Base-by-base conservation (phyloP, 2,329 filamentous ascomycete species). In the Cadophora luteo-olivacea region DNA sequence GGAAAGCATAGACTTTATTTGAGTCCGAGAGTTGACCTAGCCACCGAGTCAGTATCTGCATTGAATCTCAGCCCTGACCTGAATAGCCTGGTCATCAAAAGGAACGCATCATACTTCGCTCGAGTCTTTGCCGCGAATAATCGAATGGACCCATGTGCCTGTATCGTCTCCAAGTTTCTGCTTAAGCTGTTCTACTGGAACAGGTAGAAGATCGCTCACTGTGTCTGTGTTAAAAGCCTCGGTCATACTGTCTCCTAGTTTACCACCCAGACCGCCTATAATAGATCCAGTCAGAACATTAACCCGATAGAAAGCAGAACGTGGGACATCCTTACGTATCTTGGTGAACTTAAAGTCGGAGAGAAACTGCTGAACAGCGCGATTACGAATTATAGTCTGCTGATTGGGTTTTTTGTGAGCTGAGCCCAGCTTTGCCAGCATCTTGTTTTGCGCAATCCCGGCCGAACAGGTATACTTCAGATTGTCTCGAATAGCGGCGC, bases 1-100 rank as follows among this genome's bases (percentile, higher is more conserved):
- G 1, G 94, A 97, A 16, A 98, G 84, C 94, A 99, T 98, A 19
- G 92, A 96, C 79, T 98, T 97, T 82, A 97, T 97, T 76, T 96
- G 92, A 1, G 94, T 97, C 63, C 95, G 86, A 33, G 93, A 87
- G 76, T 93, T 97, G 72, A 99, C 93, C 63, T 65, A 32, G 8
- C 12, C 29, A 58, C 11, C 52, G 52, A 48, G 24, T 58, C 36
- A 65, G 52, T 48, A 24, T 16, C 19, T 62, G 41, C 45, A 33
- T 51, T 51, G 25, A 22, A n/a, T 14, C 25, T 33, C 45, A 45
- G 41, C 48, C 9, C n/a, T 45, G 36, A 19, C 33, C 22, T 5
- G 38, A 60, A 19, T 14, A 51, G 45, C 29, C 22, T 45, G 19
- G 29, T 16, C 16, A 62, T 6, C 16, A 49, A 14, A 25, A 48